Conservation (phyloP, 495 filamentous ascomycete species). For the Aspergillus saccharolyticus region DNA sequence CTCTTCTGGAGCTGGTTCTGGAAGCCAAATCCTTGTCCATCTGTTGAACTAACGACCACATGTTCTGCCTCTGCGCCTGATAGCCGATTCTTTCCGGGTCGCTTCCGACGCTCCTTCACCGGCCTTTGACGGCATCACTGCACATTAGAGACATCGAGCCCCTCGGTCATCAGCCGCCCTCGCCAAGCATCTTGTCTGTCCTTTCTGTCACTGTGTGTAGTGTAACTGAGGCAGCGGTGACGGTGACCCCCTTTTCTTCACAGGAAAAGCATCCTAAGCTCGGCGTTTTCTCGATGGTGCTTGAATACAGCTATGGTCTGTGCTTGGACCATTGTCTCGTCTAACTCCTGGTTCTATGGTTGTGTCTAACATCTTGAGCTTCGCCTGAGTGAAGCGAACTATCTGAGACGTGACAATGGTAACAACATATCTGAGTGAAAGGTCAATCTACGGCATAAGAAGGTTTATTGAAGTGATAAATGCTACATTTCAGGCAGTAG, state of each 20-base stretch:
- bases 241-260: background rate
- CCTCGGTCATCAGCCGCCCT: background rate
- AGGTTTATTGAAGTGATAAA: background rate
- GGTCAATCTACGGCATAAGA: background rate
- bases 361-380: background rate
- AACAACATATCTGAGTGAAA: background rate
- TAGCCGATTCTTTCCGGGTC: background rate
- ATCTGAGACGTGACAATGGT: background rate
- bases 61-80: background rate
- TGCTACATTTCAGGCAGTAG: background rate
- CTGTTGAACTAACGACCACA: background rate
- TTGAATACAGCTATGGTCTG: background rate
- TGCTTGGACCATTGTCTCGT: background rate
- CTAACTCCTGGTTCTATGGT: background rate
- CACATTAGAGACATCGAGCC: background rate
- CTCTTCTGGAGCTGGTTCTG: background rate
- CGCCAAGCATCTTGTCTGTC: background rate
- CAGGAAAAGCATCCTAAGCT: background rate
- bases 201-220: background rate
- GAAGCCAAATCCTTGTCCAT: background rate
- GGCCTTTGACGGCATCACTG: background rate
- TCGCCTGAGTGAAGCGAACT: background rate
- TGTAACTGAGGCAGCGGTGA: background rate
- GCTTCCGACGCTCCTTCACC: background rate
- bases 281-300: background rate